Evolutionary conservation across 352 stramenopile species (phyloP), one percentile per base, ranked within the genome.

Genomic region (Globisporangium ultimum): DNA sequence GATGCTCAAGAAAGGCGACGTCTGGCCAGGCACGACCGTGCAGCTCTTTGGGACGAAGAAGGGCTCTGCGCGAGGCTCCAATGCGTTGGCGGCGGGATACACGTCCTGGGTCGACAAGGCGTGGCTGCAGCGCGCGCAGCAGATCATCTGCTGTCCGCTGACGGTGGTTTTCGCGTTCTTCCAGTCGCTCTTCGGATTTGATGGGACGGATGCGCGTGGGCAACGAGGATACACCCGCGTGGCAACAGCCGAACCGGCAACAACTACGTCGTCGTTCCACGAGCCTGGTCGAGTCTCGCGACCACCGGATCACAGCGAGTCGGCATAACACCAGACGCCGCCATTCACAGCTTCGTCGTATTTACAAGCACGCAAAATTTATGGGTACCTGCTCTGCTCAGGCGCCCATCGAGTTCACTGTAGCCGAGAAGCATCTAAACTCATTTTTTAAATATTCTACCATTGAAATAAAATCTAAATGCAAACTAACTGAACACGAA

Each of bases 11-110:
- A 91, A 83, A 48, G 83, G 80, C 0, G 85, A 94, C 34, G 76
- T 92, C 15, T 94, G 85, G 85, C 85, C 85, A 14, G 82, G 85
- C 28, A 77, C 79, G 0, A 74, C 90, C 20, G 83, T 94, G 42
- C 85, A 94, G 76, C 77, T 94, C 53, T 89, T 94, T 58, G 85
- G 85, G 5, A 91, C 80, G 14, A 68, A 70, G 40, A 90, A 80
- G 36, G 48, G 14, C 24, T n/a, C 18, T 55, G 63, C 13, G 21
- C 54, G 40, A 53, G 32, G 43, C 22, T 32, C 24, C 43, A 34
- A 13, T 5, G 53, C 55, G 14, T 17, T 69, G 15, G 18, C 48
- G 1, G 53, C 46, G 2, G 58, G 56, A 6, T 60, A 66, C 40
- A 15, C 70, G 12, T 65, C 63, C 18, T 80, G 56, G 67, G n/a